These are phyloP conservation scores for Cucumis cinereus DNA, from an alignment of 306 rosid genomes.

Conservation along the genomic window DNA sequence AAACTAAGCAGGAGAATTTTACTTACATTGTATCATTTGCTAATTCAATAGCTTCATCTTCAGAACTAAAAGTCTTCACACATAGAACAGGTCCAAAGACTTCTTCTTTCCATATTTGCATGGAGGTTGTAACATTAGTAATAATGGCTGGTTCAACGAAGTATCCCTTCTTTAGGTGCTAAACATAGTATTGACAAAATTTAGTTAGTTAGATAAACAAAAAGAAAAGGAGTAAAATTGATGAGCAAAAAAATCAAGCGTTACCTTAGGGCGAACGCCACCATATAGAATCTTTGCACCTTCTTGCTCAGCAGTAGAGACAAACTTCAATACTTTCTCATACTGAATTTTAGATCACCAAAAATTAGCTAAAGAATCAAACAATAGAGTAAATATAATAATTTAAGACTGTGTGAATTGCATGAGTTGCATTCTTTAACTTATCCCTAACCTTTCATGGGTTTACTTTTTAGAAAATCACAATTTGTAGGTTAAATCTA, in stretches of 20 bases:
- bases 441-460: background rate
- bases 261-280: slow-evolving; percentile 88
- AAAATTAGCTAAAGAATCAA: slow-evolving; percentile 24
- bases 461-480: background rate
- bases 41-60: slow-evolving; percentile 86
- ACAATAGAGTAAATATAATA: background rate
- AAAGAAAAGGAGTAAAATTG: background rate
- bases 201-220: background rate
- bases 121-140: slow-evolving; percentile 62
- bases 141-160: slow-evolving; percentile 71
- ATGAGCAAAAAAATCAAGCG: slow-evolving; percentile 3
- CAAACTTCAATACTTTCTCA: slow-evolving; percentile 67
- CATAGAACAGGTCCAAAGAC: slow-evolving; percentile 93
- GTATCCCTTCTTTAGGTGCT: slow-evolving; percentile 88
- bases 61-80: slow-evolving; percentile 80
- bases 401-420: background rate
- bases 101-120: slow-evolving; percentile 99
- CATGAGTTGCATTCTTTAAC: background rate
- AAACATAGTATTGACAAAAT: slow-evolving; percentile 16
- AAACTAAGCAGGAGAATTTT: slow-evolving; percentile 3
- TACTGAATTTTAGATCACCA: slow-evolving; percentile 40
- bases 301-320: slow-evolving; percentile 77
- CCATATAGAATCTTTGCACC: slow-evolving; percentile 84
- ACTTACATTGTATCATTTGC: slow-evolving; percentile 81
- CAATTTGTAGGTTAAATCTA: background rate